Evolutionary conservation across 106 monocot species (phyloP), one percentile per base, ranked within the genome.

Genomic region (Agapanthus africanus): DNA sequence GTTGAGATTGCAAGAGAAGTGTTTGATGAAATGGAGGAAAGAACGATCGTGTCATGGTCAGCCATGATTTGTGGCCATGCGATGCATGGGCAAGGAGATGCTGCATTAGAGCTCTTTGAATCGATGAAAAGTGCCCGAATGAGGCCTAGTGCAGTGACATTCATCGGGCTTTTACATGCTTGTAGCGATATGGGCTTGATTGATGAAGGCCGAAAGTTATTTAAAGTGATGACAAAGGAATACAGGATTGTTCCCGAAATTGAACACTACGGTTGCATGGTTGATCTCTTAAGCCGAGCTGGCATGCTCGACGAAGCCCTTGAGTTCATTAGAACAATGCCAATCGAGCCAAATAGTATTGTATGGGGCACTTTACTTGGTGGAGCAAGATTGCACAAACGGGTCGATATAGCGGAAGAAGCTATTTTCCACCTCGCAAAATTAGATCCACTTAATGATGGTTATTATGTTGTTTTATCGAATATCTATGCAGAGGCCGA

Each of bases 241-340:
- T 79, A 79, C 36, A 70, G 74, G 30, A 66, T 90, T 36, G 50
- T 37, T 16, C 86, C 83, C 0, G 80, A 80, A 69, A 90, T 90
- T 6, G 90, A 90, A 67, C 90, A 90, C 30, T 90, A 83, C 32
- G 90, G 90, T 14, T 87, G 85, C 72, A 79, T 91, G 84, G 91
- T 91, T 4, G 91, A 91, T 40, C 87, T 91, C 26, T 73, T 91
- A 11, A 84, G 91, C 69, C 81, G 84, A 25, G 83, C 81, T 0
- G 91, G 91, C 5, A 69, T 68, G 1, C 74, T 91, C 0, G 54
- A 83, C 6, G 87, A 91, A 73, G 87, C 91, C 6, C 74, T 44
- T 14, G 74, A 78, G 10, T 87, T 87, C 70, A 82, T 91, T 37
- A 37, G 26, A 35, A 66, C 64, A 0, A 91, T 91, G 91, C 86